A percentile compares a stretch with the other conserved stretches of the same genome.
These are phyloP conservation scores for Scleromitrula shiraiana DNA, from an alignment of 2,329 filamentous ascomycete species.

Conservation along the genomic window DNA sequence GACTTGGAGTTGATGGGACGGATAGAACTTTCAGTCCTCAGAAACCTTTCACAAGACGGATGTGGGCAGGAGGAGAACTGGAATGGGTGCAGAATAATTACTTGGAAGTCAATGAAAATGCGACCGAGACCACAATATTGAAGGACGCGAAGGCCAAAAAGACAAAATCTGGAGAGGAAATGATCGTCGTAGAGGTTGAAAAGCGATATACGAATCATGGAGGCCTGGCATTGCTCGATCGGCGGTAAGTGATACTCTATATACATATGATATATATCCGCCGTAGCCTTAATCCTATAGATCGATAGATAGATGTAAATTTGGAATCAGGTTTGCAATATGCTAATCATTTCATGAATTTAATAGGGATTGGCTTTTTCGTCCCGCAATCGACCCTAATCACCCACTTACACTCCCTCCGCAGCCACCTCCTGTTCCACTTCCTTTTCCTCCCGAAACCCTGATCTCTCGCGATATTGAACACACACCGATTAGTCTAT, in stretches of 20 bases:
- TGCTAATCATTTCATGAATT: background rate
- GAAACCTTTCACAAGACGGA: slow-evolving; percentile 51
- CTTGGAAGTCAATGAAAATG: slow-evolving; percentile 46
- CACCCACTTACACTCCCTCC: slow-evolving; percentile 19
- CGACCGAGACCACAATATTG: slow-evolving; percentile 48
- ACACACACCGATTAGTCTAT: slow-evolving; percentile 39
- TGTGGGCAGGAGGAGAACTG: slow-evolving; percentile 61
- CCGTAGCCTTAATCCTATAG: background rate
- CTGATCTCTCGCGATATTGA: slow-evolving; percentile 31
- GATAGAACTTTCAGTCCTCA: slow-evolving; percentile 53
- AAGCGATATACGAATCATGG: slow-evolving; percentile 47
- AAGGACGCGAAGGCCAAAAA: slow-evolving; percentile 46
- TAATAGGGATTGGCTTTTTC: slow-evolving; percentile 28
- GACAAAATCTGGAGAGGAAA: slow-evolving; percentile 47
- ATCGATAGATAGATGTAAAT: background rate
- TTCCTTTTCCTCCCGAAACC: slow-evolving; percentile 14
- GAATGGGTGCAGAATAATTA: slow-evolving; percentile 37
- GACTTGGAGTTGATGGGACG: slow-evolving; percentile 52
- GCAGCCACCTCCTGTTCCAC: slow-evolving; percentile 9
- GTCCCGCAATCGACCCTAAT: slow-evolving; percentile 17
- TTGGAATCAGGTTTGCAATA: no score
- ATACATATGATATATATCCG: background rate
- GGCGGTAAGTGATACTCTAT: slow-evolving; percentile 32
- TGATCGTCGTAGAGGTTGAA: slow-evolving; percentile 57
- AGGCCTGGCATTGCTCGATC: slow-evolving; percentile 47